Base-by-base conservation (phyloP, 2,329 filamentous ascomycete species). In the Aspergillus costaricaensis region DNA sequence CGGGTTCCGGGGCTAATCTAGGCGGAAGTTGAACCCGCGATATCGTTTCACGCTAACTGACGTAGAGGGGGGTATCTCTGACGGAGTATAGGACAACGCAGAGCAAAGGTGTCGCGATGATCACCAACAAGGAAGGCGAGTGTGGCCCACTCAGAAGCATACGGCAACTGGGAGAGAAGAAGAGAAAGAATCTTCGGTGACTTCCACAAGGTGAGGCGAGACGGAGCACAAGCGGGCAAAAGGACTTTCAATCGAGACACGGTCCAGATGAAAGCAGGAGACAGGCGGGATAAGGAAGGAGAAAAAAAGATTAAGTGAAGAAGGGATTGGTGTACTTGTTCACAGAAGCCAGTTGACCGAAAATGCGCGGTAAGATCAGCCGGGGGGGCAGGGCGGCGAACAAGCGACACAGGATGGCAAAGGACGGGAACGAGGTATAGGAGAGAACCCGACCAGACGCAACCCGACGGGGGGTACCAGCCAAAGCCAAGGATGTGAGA, bases 341-440 rank as follows among this genome's bases (percentile, higher is more conserved):
- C 39, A 51, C 32, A 38, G 14, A 50, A 64, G 55, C 57, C 63
- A 60, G 57, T 60, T 50, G 62, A 53, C 32, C 59, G 54, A 61
- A 61, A 62, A 63, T 57, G 67, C 67, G 67, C 67, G 60, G 60
- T 61, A 65, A 57, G 59, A 65, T 64, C 58, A 57, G 55, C 62
- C 59, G 59, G 58, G 41, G 38, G 60, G 58, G 48, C 59, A 50
- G 56, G 59, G 64, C 58, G 63, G 64, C 59, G 62, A 63, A 57
- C 61, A 66, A 57, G 65, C 62, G 62, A 65, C 59, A 64, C 57
- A 55, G 62, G 60, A 57, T 55, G 64, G 43, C 50, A 55, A 61
- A 61, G 54, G 60, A 61, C 63, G 62, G 65, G 61, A 64, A 60
- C 64, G 65, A 61, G 63, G 68, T 64, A 65, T 65, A 61, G 57